phyloP scores from a whole-genome alignment of 116 monocot genomes.

The Zostera marina region DNA sequence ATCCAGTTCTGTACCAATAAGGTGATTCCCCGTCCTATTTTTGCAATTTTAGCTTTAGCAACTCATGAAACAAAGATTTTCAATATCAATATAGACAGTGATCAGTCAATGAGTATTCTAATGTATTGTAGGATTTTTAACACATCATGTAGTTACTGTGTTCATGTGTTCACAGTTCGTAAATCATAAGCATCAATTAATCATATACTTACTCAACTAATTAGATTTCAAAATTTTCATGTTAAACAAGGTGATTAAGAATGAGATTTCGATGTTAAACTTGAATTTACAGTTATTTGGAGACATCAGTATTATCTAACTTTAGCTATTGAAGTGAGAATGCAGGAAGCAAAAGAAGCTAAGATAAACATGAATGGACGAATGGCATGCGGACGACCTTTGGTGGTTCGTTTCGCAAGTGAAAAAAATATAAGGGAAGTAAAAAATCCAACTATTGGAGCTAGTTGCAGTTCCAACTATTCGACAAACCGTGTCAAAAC shows the following conservation, averaged over 20 bases:
- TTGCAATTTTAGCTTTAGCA: no score
- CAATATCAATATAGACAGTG: no score
- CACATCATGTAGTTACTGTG: no score
- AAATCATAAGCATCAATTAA: no score
- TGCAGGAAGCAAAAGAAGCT: constrained; percentile 86
- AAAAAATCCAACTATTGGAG: neutral
- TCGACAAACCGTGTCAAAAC: constrained; percentile 33
- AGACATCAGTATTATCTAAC: constrained; percentile 1
- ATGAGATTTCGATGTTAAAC: neutral
- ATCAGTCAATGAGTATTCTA: no score
- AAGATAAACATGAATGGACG: constrained; percentile 75
- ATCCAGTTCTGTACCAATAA: constrained; percentile 72
- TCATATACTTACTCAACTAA: no score
- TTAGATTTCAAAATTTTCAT: no score
- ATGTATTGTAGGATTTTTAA: no score
- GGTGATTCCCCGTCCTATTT: constrained; percentile 25
- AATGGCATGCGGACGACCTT: constrained; percentile 55
- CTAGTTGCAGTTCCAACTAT: constrained; percentile 10
- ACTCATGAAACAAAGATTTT: no score
- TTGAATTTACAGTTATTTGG: no score
- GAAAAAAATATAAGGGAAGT: constrained; percentile 34
- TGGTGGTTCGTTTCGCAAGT: constrained; percentile 71
- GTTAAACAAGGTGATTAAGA: no score
- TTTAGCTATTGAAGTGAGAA: constrained; percentile 78
- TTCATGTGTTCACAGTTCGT: no score